These are phyloP conservation scores for Anthracocystis setariae DNA, from an alignment of 1,284 basidiomycete species.

Conservation along the genomic window DNA sequence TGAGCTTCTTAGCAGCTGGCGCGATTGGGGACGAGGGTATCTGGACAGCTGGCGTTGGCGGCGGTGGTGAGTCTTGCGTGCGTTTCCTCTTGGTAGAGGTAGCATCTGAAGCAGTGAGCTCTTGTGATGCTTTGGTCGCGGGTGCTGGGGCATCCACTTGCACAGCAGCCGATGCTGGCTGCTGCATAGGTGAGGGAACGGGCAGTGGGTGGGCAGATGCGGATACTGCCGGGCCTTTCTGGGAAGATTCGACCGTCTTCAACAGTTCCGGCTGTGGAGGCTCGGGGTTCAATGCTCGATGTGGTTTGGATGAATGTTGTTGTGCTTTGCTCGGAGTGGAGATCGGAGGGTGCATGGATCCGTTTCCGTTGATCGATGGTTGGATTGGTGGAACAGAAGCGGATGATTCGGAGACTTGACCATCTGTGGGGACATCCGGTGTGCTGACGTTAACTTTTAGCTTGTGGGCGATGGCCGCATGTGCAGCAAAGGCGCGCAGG, in stretches of 20 bases:
- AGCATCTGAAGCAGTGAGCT: neutral
- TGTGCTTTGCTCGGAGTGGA: neutral
- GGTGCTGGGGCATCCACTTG: neutral
- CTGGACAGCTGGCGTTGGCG: neutral
- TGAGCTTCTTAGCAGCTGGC: conserved; percentile 23
- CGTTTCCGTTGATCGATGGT: conserved; percentile 4
- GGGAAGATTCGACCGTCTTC: neutral
- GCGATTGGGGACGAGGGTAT: conserved; percentile 11
- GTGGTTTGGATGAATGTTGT: neutral
- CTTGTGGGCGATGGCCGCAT: conserved; percentile 38
- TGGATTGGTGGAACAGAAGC: neutral
- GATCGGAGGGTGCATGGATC: neutral
- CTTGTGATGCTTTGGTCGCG: neutral
- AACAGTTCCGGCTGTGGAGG: neutral
- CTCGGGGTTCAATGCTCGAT: neutral
- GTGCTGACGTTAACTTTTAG: conserved; percentile 39
- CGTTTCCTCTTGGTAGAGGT: conserved; percentile 29
- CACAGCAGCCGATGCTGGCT: neutral
- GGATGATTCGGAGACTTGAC: neutral
- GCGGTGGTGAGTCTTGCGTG: conserved; percentile 15
- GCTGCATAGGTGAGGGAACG: neutral
- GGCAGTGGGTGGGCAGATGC: conserved; percentile 1
- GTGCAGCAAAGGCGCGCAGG: conserved; percentile 46
- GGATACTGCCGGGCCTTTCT: conserved; percentile 1
- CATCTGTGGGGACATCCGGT: neutral